Evolutionary conservation across 1,284 basidiomycete species (phyloP), one percentile per base, ranked within the genome.

Genomic region (Singerocomus inundabilis): DNA sequence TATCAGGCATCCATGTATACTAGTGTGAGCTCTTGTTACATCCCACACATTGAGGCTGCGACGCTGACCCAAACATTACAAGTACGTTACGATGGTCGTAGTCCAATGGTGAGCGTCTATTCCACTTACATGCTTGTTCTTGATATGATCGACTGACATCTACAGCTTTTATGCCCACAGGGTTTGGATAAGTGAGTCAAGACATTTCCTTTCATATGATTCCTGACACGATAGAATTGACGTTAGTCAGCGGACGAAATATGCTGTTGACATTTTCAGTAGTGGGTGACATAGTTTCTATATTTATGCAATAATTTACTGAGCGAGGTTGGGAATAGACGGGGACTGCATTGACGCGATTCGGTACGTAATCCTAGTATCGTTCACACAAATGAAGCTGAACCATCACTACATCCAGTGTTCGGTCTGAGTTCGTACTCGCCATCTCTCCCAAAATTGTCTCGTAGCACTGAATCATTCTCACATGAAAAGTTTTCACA

Each of bases 151-250:
- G 32, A 6, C 16, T 53, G 15, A 34, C 12, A 5, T 18, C 9
- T 6, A 9, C 9, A 57, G 57, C 16, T 59, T 59, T 34, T 57
- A 53, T 24, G 54, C 49, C 5, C 55, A 57, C 7, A 44, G 55
- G 35, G 15, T 57, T 10, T 59, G 57, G 54, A 57, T 59, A 40
- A 59, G 55, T 54, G n/a, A 44, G 49, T 36, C n/a, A 3, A 2
- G n/a, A 18, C 5, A 15, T 24, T 25, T n/a, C 8, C 24, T 44
- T 16, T n/a, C 6, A 10, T 6, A 2, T 24, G 5, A n/a, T 31
- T 29, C 18, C 18, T 26, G 4, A 46, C 12, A 9, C 21, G 6
- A 26, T 8, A 2, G 3, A 10, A 1, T 7, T 16, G n/a, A 21
- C 2, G 6, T 16, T 18, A 58, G 55, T 58, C 9, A 56, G 55